A percentile compares a stretch with the other conserved stretches of the same genome.
Conservation (phyloP, 2,329 filamentous ascomycete genomes). For the Cercospora nicotianae region DNA sequence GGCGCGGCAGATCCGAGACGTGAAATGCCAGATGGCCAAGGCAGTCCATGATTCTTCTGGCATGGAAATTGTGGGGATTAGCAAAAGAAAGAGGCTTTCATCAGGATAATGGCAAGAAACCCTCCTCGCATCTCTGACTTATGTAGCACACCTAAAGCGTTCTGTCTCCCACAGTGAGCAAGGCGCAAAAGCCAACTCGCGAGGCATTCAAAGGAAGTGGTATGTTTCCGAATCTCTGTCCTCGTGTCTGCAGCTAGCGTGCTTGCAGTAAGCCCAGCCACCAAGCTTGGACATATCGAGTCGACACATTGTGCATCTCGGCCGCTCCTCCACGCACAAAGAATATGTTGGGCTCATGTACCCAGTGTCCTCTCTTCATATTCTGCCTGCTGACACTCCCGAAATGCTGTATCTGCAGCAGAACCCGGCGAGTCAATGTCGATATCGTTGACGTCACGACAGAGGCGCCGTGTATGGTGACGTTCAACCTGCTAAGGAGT, state of each 20-base stretch:
- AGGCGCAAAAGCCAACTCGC: neutral
- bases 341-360: neutral
- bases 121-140: neutral
- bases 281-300: neutral
- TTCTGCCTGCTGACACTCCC: neutral
- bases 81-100: neutral
- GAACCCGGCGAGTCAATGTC: neutral
- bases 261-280: neutral
- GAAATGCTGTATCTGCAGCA: too few relatives aligned
- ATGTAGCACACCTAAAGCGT: neutral
- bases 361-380: too few relatives aligned
- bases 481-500: neutral
- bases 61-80: neutral
- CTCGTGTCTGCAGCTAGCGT: neutral
- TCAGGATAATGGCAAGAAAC: neutral
- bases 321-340: neutral
- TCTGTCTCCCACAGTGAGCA: neutral
- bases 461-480: neutral
- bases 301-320: neutral
- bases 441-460: slow-evolving; percentile 12
- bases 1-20: neutral
- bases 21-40: neutral
- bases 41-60: neutral
- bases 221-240: neutral
- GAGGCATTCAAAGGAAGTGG: neutral